Base-by-base conservation (phyloP, 495 filamentous ascomycete genomes). In the Pyronema domesticum region DNA sequence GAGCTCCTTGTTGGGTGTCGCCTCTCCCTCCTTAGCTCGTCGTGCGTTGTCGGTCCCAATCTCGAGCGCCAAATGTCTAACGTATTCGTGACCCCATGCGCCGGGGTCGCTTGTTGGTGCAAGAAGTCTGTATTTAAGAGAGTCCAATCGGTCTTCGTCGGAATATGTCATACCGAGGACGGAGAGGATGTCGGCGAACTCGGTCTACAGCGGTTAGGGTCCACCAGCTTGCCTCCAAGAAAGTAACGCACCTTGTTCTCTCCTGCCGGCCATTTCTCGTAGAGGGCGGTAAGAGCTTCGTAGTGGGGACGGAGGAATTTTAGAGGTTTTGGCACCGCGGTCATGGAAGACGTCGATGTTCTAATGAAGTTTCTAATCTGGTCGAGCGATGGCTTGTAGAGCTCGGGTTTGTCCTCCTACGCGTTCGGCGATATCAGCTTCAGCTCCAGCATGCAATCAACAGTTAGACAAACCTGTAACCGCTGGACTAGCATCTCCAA, bases 161-260 rank as follows among this genome's bases (percentile, higher is more conserved):
- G 89, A 91, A 68, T 89, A 95, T 39, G 93, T 99, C 91, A 99
- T 99, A 57, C 91, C 91, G 53, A 99, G 83, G 17, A 99, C 89
- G 6, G 91, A 96, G 13, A 99, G 73, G 62, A 91, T 89, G 72
- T 99, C 93, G 39, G 91, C 93, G 55, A 99, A 71, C 7, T 85
- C 85, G 60, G 81, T 77, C 80, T 83, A 55, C 14, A 37, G 30
- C 37, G 7, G 14, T 8, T 53, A 40, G 37, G 35, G 11, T 47
- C 19, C 15, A 13, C 39, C 15, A 33, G 5, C 6, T 13, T 37
- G 17, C 14, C 48, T 40, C 11, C 3, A 18, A 11, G 10, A 17
- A 13, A 18, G 17, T 6, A 43, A 53, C 50, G 36, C 59, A 82
- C 81, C 79, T 93, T 94, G 68, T 91, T 75, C 23, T 88, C 77